Evolutionary conservation across 2,329 filamentous ascomycete species (phyloP).

Genomic region (Cadophora sp.): DNA sequence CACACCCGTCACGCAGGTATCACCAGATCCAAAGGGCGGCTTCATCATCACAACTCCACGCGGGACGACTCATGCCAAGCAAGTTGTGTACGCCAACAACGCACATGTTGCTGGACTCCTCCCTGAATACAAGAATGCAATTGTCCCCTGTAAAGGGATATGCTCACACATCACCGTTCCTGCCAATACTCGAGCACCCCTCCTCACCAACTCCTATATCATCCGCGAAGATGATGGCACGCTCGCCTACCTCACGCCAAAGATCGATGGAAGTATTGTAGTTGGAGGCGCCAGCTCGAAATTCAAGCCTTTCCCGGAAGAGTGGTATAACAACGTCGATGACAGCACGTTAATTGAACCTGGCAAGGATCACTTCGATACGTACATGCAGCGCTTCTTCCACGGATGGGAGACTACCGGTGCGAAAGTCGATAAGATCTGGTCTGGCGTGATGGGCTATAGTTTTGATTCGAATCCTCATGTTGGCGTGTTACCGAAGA

Average conservation of each 20-base stretch:
- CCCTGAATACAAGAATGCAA: constrained; percentile 31
- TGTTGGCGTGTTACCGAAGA: constrained; percentile 51
- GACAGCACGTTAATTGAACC: constrained; percentile 54
- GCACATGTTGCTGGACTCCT: constrained; percentile 59
- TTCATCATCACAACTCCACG: constrained; percentile 61
- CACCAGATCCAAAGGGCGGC: constrained; percentile 36
- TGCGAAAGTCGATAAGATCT: constrained; percentile 45
- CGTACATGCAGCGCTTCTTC: constrained; percentile 57
- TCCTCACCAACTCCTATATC: constrained; percentile 21
- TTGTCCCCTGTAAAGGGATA: constrained; percentile 28
- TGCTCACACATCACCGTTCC: constrained; percentile 18
- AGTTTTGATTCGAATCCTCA: constrained; percentile 52
- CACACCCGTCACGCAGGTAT: constrained; percentile 51
- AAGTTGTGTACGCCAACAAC: constrained; percentile 70
- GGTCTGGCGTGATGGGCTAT: constrained; percentile 51
- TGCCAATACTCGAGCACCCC: background rate
- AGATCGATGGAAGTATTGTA: constrained; percentile 44
- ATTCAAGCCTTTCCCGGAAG: constrained; percentile 43
- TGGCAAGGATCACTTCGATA: constrained; percentile 53
- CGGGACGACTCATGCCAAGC: constrained; percentile 58
- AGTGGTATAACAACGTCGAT: constrained; percentile 56
- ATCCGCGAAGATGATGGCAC: constrained; percentile 20
- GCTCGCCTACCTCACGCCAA: constrained; percentile 39
- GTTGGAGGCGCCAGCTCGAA: constrained; percentile 51
- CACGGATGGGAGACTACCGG: constrained; percentile 55